Evolutionary conservation across 2,329 filamentous ascomycete genomes (phyloP).

Genomic region (Colletotrichum destructivum): DNA sequence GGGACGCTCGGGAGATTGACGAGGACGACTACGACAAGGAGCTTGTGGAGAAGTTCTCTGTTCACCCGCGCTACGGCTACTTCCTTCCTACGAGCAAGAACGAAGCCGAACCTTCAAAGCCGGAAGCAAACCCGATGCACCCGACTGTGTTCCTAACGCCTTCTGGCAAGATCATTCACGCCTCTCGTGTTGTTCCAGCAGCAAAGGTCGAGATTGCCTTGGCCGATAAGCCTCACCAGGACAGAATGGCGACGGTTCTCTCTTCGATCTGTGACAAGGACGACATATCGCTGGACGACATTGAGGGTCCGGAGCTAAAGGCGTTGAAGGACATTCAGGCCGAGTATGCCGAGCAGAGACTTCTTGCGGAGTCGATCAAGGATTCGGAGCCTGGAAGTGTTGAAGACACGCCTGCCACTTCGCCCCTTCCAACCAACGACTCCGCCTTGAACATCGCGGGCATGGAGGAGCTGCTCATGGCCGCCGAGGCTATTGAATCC

Average conservation of each 20-base stretch:
- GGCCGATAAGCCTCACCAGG: slow-evolving; percentile 30
- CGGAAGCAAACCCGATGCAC: slow-evolving; percentile 60
- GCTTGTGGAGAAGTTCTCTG: slow-evolving; percentile 62
- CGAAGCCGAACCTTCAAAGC: slow-evolving; percentile 56
- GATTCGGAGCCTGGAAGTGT: slow-evolving; percentile 47
- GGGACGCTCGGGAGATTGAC: slow-evolving; percentile 65
- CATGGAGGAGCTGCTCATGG: slow-evolving; percentile 33
- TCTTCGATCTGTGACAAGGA: slow-evolving; percentile 56
- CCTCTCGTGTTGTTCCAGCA: slow-evolving; percentile 57
- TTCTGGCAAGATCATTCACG: slow-evolving; percentile 63
- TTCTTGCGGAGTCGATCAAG: slow-evolving; percentile 42
- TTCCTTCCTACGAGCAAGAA: slow-evolving; percentile 65
- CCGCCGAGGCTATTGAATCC: slow-evolving; percentile 29
- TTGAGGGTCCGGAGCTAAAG: slow-evolving; percentile 53
- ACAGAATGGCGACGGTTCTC: slow-evolving; percentile 50
- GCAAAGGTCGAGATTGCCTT: slow-evolving; percentile 46
- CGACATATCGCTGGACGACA: slow-evolving; percentile 52
- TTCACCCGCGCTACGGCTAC: slow-evolving; percentile 70
- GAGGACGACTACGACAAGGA: slow-evolving; percentile 67
- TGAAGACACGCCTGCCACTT: slow-evolving; percentile 44
- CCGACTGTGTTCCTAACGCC: slow-evolving; percentile 66
- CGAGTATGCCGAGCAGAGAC: slow-evolving; percentile 33
- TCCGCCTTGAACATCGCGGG: slow-evolving; percentile 36
- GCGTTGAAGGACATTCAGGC: slow-evolving; percentile 49
- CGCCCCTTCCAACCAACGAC: slow-evolving; percentile 36